Percentiles rank a stretch among this genome's conserved stretches.
These are phyloP conservation scores for Prunus kanzakura DNA, from an alignment of 306 rosid species.

Conservation along the genomic window DNA sequence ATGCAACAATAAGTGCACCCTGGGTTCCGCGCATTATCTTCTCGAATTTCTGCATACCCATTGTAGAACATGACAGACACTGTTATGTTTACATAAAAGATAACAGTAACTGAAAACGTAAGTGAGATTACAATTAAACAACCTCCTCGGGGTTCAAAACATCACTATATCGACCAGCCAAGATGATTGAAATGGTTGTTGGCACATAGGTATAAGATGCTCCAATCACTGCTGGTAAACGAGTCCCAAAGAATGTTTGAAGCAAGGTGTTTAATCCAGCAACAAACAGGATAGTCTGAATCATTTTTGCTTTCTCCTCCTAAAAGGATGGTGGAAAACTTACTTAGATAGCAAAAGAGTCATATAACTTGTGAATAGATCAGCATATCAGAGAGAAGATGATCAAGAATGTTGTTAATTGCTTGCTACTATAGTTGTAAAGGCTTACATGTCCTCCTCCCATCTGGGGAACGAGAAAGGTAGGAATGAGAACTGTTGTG, in stretches of 20 bases:
- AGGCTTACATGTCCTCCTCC: conserved; percentile 93
- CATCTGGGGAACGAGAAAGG: conserved; percentile 91
- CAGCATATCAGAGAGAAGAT: conserved; percentile 8
- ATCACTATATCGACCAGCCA: conserved; percentile 89
- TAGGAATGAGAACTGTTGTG: conserved; percentile 86
- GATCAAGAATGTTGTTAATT: conserved; percentile 7
- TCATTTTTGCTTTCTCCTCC: conserved; percentile 95
- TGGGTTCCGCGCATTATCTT: conserved; percentile 93
- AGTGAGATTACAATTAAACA: conserved; percentile 17
- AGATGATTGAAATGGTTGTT: conserved; percentile 82
- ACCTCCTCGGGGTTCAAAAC: conserved; percentile 81
- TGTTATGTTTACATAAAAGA: conserved; percentile 1
- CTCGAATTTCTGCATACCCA: conserved; percentile 70
- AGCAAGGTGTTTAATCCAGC: conserved; percentile 84
- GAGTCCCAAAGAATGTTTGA: conserved; percentile 84
- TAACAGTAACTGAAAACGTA: not conserved
- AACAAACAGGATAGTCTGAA: conserved; percentile 79
- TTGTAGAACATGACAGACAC: conserved; percentile 15
- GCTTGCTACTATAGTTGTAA: not conserved
- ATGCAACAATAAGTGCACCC: conserved; percentile 95
- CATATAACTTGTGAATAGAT: not conserved
- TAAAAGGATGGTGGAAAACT: conserved; percentile 25
- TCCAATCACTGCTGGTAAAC: conserved; percentile 90
- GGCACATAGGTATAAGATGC: conserved; percentile 91
- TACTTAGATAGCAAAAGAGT: conserved; percentile 14